Evolutionary conservation across 805 yeast genomes (phyloP).

Genomic region (Candida lessepsii): DNA sequence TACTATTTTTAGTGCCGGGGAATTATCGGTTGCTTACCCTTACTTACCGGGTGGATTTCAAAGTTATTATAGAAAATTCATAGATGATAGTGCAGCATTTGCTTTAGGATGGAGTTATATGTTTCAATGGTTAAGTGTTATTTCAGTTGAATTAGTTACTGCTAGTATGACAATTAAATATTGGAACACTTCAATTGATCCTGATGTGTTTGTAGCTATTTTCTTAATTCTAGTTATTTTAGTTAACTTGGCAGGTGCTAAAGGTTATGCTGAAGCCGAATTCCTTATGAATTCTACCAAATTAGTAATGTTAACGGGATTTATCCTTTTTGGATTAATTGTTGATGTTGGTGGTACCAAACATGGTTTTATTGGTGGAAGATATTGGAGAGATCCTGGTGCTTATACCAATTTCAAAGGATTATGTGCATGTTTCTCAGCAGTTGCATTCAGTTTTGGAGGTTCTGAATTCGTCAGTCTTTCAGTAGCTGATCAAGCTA

Average conservation of each 20-base stretch:
- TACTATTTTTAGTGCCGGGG: conserved; percentile 43
- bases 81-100: conserved; percentile 58
- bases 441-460: conserved; percentile 42
- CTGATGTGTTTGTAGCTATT: conserved; percentile 58
- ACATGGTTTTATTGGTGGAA: conserved; percentile 40
- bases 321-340: conserved; percentile 40
- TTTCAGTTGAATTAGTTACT: conserved; percentile 64
- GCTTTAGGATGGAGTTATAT: conserved; percentile 64
- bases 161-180: conserved; percentile 60
- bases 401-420: conserved; percentile 40
- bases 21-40: conserved; percentile 58
- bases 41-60: conserved; percentile 63
- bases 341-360: conserved; percentile 39
- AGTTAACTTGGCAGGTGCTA: conserved; percentile 47
- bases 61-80: conserved; percentile 51
- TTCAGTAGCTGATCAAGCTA: conserved; percentile 37
- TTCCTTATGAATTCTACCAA: conserved; percentile 38
- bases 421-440: conserved; percentile 37
- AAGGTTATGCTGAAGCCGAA: conserved; percentile 48
- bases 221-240: conserved; percentile 46
- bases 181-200: conserved; percentile 50
- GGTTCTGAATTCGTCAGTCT: conserved; percentile 41
- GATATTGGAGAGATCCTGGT: conserved; percentile 42
- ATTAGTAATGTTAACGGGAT: conserved; percentile 37
- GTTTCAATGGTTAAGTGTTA: conserved; percentile 60